Base-by-base conservation (phyloP, 1,284 basidiomycete species). In the Melanopsichium pennsylvanicum region DNA sequence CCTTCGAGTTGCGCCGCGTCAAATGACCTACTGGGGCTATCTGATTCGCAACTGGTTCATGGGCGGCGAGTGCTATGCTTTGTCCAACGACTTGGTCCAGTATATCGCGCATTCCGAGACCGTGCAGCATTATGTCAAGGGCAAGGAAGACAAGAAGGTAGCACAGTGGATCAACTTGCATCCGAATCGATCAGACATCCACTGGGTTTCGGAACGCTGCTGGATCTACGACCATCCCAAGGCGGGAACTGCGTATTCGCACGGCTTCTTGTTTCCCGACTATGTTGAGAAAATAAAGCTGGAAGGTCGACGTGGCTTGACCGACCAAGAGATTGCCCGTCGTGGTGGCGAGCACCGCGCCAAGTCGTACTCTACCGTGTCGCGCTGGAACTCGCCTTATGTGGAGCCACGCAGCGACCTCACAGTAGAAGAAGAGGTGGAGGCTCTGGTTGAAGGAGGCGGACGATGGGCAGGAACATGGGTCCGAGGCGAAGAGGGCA, bases 191-290 rank as follows among this genome's bases (percentile, higher is more conserved):
- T 83, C 86, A 29, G 86, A 89, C 67, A 87, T 98, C 32, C 87
- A 92, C 47, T 97, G 93, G 93, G 86, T 87, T 25, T 90, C 91
- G 72, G 95, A 98, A 80, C 87, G 89, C 23, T 97, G 95, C 82
- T 97, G 92, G 92, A 93, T 98, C 70, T 97, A 98, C 82, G 95
- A 98, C 81, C 94, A 97, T 82, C 95, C 95, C 0, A 89, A 92
- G 46, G 88, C 90, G 3, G 89, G 90, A 40, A 97, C 94, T 84
- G 57, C 82, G 13, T 97, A 97, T 81, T 88, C 92, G 5, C 95
- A 97, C 82, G 95, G 95, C 1, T 98, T 92, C 84, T 83, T 97
- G n/a, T 98, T 94, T 83, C 95, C 95, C 0, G 91, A 93, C 19
- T 89, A 94, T 80, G 90, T 88, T 22, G 85, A 86, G 40, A 86